Evolutionary conservation across 2,329 filamentous ascomycete genomes (phyloP), one percentile per base, ranked within the genome.

Genomic region (Calonectria naviculata): DNA sequence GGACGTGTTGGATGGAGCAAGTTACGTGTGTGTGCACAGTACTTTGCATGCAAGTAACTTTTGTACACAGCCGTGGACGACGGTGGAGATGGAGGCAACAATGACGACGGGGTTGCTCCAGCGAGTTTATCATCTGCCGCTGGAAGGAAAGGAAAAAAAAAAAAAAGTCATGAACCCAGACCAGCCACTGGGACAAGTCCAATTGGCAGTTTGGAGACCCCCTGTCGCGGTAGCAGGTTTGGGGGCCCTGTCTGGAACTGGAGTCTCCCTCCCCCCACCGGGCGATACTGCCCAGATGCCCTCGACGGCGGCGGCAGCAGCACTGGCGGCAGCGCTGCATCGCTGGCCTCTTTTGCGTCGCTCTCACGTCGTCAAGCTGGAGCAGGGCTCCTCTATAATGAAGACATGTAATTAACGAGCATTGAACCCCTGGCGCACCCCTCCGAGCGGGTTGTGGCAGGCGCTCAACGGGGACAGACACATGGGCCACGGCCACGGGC

Each of bases 181-280:
- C 21, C 42, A 44, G 31, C 62, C 29, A 52, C 49, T 58, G 49
- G 49, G 64, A 66, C 12, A 58, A 46, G 49, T 36, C 21, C 64
- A 46, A 66, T 66, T 66, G 64, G 64, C 38, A 44, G 42, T 64
- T 52, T 52, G 4, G 61, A 52, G 34, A 31, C 46, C 46, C 42
- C 44, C 44, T 44, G 36, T 44, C 26, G 26, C 56, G 31, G 62
- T 38, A 65, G 44, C 65, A 58, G 52, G 34, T 38, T 58, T 58
- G n/a, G 52, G 46, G 52, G 13, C 52, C 52, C 52, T 58, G 52
- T 58, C 52, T 58, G 34, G n/a, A 58, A 58, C 52, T 58, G 52
- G 52, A 58, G 52, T 58, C 52, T 58, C 52, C 52, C 47, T 52
- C 34, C 52, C 52, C 31, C 52, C 52, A 54, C 49, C 49, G 49